These are phyloP conservation scores for Bruguiera sexangula DNA, from an alignment of 345 rosid species.

Conservation along the genomic window DNA sequence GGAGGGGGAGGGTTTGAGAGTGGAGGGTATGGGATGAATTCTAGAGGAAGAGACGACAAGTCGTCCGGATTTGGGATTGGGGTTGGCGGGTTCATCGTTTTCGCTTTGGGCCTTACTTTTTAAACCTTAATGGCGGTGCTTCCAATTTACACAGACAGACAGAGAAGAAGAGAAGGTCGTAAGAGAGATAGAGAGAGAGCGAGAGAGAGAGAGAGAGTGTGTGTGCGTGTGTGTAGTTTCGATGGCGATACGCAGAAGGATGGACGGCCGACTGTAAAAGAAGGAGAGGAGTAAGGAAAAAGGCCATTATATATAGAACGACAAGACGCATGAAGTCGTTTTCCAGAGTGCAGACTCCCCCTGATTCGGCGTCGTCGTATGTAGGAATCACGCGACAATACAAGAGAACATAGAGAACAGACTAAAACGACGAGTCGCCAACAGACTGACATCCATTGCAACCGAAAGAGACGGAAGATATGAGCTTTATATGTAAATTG, in stretches of 20 bases:
- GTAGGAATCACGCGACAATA: no score
- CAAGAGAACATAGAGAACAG: no score
- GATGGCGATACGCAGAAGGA: conserved; percentile 37
- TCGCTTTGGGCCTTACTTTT: background rate
- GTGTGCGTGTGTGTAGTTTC: background rate
- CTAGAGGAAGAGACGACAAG: conserved; percentile 41
- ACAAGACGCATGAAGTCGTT: no score
- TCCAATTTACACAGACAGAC: background rate
- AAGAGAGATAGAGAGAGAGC: conserved; percentile 11
- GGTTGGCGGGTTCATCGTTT: conserved; percentile 43
- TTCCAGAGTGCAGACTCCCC: no score
- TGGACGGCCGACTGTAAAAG: conserved; percentile 5
- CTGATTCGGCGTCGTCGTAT: no score
- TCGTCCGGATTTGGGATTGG: conserved; percentile 24
- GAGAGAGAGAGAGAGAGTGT: conserved; percentile 6
- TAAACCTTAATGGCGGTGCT: no score
- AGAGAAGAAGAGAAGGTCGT: conserved; percentile 1
- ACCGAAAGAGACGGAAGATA: no score
- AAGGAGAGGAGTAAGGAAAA: background rate
- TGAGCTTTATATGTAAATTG: no score
- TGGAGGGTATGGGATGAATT: conserved; percentile 38
- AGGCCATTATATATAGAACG: no score
- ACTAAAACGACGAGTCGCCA: no score
- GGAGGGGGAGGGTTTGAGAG: conserved; percentile 21
- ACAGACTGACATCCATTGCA: no score